Percentiles rank a stretch among this genome's conserved stretches.
Conservation (phyloP, 331 rosid species). For the Malus hybrid region DNA sequence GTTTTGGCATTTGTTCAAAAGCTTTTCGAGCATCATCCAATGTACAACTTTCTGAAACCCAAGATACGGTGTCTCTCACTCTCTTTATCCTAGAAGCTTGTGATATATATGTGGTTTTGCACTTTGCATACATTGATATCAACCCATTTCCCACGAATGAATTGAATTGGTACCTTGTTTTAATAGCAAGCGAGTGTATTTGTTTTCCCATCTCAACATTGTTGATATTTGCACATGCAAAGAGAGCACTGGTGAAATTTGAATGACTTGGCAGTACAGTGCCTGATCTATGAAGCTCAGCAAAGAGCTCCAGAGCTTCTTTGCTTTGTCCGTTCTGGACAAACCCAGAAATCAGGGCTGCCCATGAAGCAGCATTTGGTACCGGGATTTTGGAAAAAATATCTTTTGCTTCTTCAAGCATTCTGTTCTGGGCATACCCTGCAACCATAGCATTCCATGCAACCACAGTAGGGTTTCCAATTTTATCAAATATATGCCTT, state of each 20-base stretch:
- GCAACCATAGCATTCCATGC: constrained; percentile 33
- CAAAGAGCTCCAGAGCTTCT: constrained; percentile 24
- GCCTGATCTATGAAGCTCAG: constrained; percentile 28
- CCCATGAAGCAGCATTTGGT: constrained; percentile 26
- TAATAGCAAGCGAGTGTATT: constrained; percentile 25
- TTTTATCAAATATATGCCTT: constrained; percentile 17
- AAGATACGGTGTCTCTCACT: constrained; percentile 15
- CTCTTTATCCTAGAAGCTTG: constrained; percentile 15
- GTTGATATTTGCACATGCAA: constrained; percentile 24
- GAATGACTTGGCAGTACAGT: constrained; percentile 18
- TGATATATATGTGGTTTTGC: constrained; percentile 5
- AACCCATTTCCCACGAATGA: constrained; percentile 28
- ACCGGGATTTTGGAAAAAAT: constrained; percentile 14
- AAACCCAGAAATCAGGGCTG: constrained; percentile 28
- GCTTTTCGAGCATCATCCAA: constrained; percentile 22
- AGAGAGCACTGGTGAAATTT: constrained; percentile 27
- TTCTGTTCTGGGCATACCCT: constrained; percentile 34
- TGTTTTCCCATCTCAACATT: constrained; percentile 16
- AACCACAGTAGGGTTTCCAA: constrained; percentile 25
- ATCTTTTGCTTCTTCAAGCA: constrained; percentile 31
- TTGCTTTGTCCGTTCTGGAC: constrained; percentile 24
- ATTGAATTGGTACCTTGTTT: constrained; percentile 24
- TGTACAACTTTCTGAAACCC: constrained; percentile 15
- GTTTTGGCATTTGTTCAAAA: constrained; percentile 25
- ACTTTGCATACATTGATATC: constrained; percentile 30